Evolutionary conservation across 225 moss, liverwort and hornwort genomes (phyloP).

Genomic region (Pseudoscleropodium purum): DNA sequence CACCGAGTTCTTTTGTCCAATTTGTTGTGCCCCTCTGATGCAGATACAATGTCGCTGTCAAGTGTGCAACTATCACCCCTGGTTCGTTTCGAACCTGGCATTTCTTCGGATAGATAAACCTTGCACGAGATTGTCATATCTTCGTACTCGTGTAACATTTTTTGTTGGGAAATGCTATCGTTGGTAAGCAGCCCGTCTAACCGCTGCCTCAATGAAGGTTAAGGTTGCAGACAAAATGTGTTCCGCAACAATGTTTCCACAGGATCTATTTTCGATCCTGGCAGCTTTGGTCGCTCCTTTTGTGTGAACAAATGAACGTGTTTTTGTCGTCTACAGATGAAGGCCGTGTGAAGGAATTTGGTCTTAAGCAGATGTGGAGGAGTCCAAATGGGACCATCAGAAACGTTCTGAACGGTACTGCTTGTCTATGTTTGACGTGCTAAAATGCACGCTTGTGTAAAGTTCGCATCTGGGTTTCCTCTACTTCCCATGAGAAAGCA

Average conservation of each 20-base stretch:
- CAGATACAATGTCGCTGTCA: constrained; percentile 93
- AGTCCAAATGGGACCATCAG: constrained; percentile 97
- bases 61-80: constrained; percentile 93
- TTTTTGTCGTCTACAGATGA: constrained; percentile 47
- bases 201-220: not conserved
- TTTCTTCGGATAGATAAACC: not conserved
- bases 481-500: not conserved
- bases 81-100: constrained; percentile 21
- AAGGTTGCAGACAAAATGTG: not conserved
- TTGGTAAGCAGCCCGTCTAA: not conserved
- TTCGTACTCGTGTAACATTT: not conserved
- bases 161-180: not conserved
- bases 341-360: constrained; percentile 71
- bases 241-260: not conserved
- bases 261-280: not conserved
- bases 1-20: not conserved
- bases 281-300: not conserved
- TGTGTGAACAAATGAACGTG: not conserved
- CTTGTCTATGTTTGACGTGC: not conserved
- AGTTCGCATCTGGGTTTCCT: not conserved
- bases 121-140: not conserved
- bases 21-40: not conserved
- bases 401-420: constrained; percentile 63
- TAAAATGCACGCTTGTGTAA: not conserved
- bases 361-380: constrained; percentile 87